Evolutionary conservation across 2,329 filamentous ascomycete genomes (phyloP).

Genomic region (Massarina eburnea): DNA sequence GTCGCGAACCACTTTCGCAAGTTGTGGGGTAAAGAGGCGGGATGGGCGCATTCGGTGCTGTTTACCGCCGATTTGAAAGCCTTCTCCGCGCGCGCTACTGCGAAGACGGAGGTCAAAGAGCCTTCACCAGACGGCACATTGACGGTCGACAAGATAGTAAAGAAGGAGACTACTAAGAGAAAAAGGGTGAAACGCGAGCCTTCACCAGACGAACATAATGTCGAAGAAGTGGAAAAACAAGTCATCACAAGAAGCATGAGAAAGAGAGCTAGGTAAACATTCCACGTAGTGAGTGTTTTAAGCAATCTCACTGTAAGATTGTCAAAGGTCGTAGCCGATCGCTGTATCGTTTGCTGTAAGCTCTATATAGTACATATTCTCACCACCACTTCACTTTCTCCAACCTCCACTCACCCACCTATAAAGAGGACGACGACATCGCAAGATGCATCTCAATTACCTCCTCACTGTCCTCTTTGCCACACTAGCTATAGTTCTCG

Average conservation of each 20-base stretch:
- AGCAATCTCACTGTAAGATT: too few species aligned
- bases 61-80: constrained; percentile 90
- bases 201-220: constrained; percentile 41
- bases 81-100: constrained; percentile 69
- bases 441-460: too few species aligned
- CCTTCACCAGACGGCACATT: constrained; percentile 32
- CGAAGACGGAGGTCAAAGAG: constrained; percentile 53
- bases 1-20: constrained; percentile 86
- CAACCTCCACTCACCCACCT: too few species aligned
- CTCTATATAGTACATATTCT: too few species aligned
- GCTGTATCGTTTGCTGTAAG: too few species aligned
- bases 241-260: constrained; percentile 35
- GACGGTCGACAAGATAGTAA: constrained; percentile 6
- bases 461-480: too few species aligned
- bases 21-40: constrained; percentile 90
- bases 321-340: too few species aligned
- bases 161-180: constrained; percentile 6
- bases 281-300: neutral
- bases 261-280: constrained; percentile 6
- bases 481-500: too few species aligned
- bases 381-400: too few species aligned
- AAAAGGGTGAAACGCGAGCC: constrained; percentile 38
- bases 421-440: too few species aligned
- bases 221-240: constrained; percentile 44
- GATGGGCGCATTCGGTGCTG: constrained; percentile 96